Evolutionary conservation across 1,284 basidiomycete species (phyloP).

Genomic region (Tremellales sp.): DNA sequence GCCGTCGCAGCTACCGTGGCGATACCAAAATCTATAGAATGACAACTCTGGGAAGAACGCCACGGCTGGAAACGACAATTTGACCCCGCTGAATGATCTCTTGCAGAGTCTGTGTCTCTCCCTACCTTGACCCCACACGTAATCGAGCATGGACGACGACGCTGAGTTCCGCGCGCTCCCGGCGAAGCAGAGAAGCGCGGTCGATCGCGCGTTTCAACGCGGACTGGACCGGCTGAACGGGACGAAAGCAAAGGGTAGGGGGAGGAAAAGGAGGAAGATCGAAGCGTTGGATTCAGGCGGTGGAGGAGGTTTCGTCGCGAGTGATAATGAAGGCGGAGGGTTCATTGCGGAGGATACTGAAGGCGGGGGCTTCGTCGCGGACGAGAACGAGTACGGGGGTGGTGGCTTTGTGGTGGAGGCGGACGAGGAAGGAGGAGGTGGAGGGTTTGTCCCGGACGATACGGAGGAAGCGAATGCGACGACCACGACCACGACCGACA

Average conservation of each 20-base stretch:
- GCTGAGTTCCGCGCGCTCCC: constrained; percentile 45
- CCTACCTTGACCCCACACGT: too few relatives aligned
- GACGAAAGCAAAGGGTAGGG: not conserved
- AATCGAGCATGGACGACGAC: too few relatives aligned
- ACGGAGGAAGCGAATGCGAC: not conserved
- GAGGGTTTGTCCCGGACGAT: constrained; percentile 11
- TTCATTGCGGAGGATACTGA: constrained; percentile 13
- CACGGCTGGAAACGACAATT: too few relatives aligned
- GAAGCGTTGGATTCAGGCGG: not conserved
- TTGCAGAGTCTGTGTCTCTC: too few relatives aligned
- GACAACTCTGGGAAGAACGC: too few relatives aligned
- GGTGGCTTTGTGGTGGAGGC: too few relatives aligned
- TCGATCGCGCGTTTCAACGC: constrained; percentile 43
- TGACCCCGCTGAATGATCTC: too few relatives aligned
- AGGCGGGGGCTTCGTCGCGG: constrained; percentile 24
- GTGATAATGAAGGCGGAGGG: constrained; percentile 21
- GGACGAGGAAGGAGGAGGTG: constrained; percentile 7
- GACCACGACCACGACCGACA: not conserved
- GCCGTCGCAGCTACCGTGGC: too few relatives aligned
- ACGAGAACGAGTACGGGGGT: constrained; percentile 8
- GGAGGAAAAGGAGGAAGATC: not conserved
- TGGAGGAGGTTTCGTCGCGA: constrained; percentile 14
- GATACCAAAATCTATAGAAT: too few relatives aligned
- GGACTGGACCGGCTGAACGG: constrained; percentile 14
- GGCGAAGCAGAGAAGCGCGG: constrained; percentile 19